phyloP scores from a whole-genome alignment of 805 yeast species.

The Clavispora fructus region DNA sequence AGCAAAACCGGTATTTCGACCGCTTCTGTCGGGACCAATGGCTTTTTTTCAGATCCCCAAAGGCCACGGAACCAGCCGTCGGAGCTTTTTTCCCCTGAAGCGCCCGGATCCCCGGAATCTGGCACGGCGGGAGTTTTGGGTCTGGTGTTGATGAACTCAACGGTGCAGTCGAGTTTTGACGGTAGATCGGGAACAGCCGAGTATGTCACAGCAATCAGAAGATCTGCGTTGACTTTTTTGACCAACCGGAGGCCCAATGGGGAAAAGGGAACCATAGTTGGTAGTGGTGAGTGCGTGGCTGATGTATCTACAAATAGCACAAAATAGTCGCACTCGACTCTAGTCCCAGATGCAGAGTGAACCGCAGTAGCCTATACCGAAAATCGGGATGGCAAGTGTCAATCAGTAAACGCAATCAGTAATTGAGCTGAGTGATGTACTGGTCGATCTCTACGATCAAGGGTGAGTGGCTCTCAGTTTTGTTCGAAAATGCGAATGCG shows the following conservation, averaged over 20 bases:
- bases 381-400: too few relatives aligned
- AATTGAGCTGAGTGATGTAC: too few relatives aligned
- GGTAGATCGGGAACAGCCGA: conserved; percentile 3
- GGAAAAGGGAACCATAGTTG: background rate
- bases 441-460: too few relatives aligned
- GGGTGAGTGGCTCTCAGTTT: too few relatives aligned
- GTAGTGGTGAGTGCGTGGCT: background rate
- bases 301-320: too few relatives aligned
- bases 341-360: too few relatives aligned
- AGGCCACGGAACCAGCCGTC: conserved; percentile 9
- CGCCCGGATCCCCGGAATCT: background rate
- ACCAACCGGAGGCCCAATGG: conserved; percentile 1
- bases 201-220: conserved; percentile 5
- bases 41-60: conserved; percentile 4
- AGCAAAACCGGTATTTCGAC: conserved; percentile 19
- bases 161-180: conserved; percentile 6
- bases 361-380: too few relatives aligned
- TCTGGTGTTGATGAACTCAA: conserved; percentile 7
- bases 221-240: background rate
- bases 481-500: too few relatives aligned
- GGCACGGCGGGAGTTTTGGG: background rate
- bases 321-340: too few relatives aligned
- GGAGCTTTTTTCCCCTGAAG: background rate
- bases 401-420: too few relatives aligned
- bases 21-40: background rate